Base-by-base conservation (phyloP, 768 basidiomycete species). In the Leccinum rimulosum region DNA sequence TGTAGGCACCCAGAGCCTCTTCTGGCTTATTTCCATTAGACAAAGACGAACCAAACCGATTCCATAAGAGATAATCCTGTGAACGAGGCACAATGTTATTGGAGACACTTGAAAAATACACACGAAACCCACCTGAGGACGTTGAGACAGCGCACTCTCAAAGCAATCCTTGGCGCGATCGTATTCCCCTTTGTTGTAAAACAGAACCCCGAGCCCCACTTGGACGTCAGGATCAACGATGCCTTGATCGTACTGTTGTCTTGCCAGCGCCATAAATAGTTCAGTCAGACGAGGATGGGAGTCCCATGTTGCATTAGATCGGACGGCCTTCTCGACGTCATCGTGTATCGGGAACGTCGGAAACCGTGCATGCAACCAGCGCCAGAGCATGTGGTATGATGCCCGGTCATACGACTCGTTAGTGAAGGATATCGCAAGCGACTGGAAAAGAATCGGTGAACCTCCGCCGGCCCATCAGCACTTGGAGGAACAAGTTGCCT, bases 11-110 rank as follows among this genome's bases (percentile, higher is more conserved):
- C 9, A 94, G 76, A 4, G 96, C 95, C 71, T 95, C 93, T 73
- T 98, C 97, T 0, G 97, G 94, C 61, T 91, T 89, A 64, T 84
- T 92, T 1, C 93, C 94, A 70, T 99, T 99, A 6, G 95, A 96
- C 27, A 99, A 80, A 4, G 89, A 93, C 2, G 95, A 97, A 6
- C 97, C 97, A 14, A 97, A 77, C 53, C 97, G 80, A 73, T 99
- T 99, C 97, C 97, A 99, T 12, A 98, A 73, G 6, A 94, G 77
- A 72, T 94, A 98, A 74, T 99, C 97, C 90, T 85, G 59, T 15
- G 17, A 50, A 22, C 10, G 31, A 19, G 45, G 56, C 30, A 55
- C 22, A 33, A 33, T 33, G 45, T 56, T 48, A 40, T 30, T n/a
- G 19, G 49, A 6, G 31, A 45, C 11, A 36, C 40, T 4, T 28